Conservation (phyloP, 495 filamentous ascomycete genomes). For the Penicillium fimorum region DNA sequence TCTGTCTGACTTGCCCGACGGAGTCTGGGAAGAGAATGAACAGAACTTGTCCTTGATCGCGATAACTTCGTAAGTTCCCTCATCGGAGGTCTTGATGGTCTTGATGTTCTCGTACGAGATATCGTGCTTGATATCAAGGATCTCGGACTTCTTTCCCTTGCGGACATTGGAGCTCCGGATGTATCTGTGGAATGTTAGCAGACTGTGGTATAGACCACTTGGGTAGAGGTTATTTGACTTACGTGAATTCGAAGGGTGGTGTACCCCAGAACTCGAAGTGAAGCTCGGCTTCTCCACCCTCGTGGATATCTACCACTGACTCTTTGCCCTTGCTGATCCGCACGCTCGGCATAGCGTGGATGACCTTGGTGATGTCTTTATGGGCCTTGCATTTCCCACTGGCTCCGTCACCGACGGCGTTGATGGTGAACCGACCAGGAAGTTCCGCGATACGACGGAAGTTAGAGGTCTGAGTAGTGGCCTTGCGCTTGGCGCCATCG, state of each 20-base stretch:
- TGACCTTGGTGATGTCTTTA: conserved; percentile 70
- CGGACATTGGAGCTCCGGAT: conserved; percentile 81
- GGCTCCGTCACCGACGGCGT: conserved; percentile 74
- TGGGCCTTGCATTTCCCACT: conserved; percentile 74
- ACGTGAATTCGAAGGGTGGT: conserved; percentile 95
- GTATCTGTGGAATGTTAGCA: conserved; percentile 51
- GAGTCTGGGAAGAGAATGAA: conserved; percentile 68
- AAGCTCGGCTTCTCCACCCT: conserved; percentile 90
- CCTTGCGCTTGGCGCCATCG: conserved; percentile 71
- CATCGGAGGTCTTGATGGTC: conserved; percentile 77
- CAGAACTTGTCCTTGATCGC: conserved; percentile 91
- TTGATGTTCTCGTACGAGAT: conserved; percentile 76
- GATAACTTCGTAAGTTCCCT: conserved; percentile 96
- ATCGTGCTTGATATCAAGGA: conserved; percentile 87
- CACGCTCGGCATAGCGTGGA: conserved; percentile 90
- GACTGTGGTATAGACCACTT: background rate
- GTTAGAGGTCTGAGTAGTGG: conserved; percentile 68
- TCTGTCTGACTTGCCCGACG: conserved; percentile 46
- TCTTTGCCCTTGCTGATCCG: conserved; percentile 77
- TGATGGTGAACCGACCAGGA: conserved; percentile 85
- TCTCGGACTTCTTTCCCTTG: conserved; percentile 70
- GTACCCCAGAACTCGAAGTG: conserved; percentile 91
- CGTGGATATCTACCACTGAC: conserved; percentile 86
- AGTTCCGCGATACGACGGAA: conserved; percentile 91
- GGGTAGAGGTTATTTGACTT: conserved; percentile 27